Conservation (phyloP, 805 yeast species). For the Tetrapisispora phaffii region DNA sequence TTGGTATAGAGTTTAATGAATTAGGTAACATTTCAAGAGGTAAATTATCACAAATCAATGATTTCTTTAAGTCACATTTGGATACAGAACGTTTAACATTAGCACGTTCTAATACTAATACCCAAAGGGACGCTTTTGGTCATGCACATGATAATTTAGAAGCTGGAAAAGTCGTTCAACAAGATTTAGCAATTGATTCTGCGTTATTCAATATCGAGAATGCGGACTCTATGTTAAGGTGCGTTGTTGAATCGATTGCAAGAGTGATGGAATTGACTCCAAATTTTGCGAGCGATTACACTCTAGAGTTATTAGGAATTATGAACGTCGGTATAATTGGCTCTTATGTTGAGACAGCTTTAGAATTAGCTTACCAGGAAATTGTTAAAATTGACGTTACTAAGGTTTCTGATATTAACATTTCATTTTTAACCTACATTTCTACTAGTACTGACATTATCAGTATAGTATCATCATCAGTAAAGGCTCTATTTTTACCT, state of each 20-base stretch:
- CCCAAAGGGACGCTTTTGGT: not conserved
- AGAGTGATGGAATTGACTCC: slow-evolving; percentile 68
- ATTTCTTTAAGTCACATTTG: slow-evolving; percentile 45
- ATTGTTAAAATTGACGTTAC: slow-evolving; percentile 31
- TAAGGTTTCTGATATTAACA: slow-evolving; percentile 29
- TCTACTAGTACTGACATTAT: slow-evolving; percentile 49
- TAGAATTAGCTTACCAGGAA: slow-evolving; percentile 56
- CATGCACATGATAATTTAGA: not conserved
- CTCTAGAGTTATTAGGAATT: slow-evolving; percentile 58
- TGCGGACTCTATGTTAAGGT: slow-evolving; percentile 56
- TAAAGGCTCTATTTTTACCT: slow-evolving; percentile 67
- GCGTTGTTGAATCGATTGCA: slow-evolving; percentile 68
- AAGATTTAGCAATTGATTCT: not conserved
- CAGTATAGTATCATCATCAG: slow-evolving; percentile 57
- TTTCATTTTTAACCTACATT: slow-evolving; percentile 42
- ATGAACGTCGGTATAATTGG: slow-evolving; percentile 62
- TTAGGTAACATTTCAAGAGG: slow-evolving; percentile 12
- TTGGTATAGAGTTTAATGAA: slow-evolving; percentile 2
- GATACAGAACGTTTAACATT: slow-evolving; percentile 35
- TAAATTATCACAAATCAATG: slow-evolving; percentile 43
- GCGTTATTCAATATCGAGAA: slow-evolving; percentile 31
- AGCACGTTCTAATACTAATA: slow-evolving; percentile 10
- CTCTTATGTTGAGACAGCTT: slow-evolving; percentile 60
- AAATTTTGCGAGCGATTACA: slow-evolving; percentile 47
- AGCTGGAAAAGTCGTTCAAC: not conserved